A percentile compares a stretch with the other conserved stretches of the same genome.
These are phyloP conservation scores for Cladorrhinum sp. DNA, from an alignment of 2,329 filamentous ascomycete genomes.

Conservation along the genomic window DNA sequence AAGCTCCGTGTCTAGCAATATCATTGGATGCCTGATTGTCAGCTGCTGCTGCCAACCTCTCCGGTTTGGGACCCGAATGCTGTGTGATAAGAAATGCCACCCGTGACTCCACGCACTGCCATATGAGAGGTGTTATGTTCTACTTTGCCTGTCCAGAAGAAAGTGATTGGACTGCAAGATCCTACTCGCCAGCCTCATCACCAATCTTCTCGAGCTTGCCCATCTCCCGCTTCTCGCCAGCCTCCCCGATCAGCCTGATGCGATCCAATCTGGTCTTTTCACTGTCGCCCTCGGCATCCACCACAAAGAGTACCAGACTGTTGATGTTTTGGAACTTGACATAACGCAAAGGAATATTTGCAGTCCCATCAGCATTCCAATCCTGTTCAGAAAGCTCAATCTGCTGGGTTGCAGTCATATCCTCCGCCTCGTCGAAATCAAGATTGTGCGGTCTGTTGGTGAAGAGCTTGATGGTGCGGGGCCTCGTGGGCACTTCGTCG, in stretches of 20 bases:
- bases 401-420: slow-evolving; percentile 74
- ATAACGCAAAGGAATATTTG: slow-evolving; percentile 72
- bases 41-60: slow-evolving; percentile 14
- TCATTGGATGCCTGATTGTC: slow-evolving; percentile 20
- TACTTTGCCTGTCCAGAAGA: background rate
- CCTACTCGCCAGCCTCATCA: slow-evolving; percentile 53
- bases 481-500: slow-evolving; percentile 75
- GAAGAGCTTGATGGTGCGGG: slow-evolving; percentile 80
- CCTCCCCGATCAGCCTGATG: slow-evolving; percentile 78
- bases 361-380: slow-evolving; percentile 79
- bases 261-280: slow-evolving; percentile 85
- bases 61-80: slow-evolving; percentile 3
- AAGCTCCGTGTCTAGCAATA: background rate
- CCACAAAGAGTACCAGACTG: slow-evolving; percentile 83
- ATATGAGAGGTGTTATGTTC: background rate
- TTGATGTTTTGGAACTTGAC: slow-evolving; percentile 97
- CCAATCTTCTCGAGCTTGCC: slow-evolving; percentile 95
- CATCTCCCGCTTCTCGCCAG: slow-evolving; percentile 86
- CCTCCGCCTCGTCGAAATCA: slow-evolving; percentile 92
- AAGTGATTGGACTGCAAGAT: background rate
- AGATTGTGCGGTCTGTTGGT: slow-evolving; percentile 86
- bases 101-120: background rate
- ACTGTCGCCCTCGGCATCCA: slow-evolving; percentile 75
- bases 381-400: slow-evolving; percentile 72
- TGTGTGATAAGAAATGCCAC: slow-evolving; percentile 8